Conservation (phyloP, 1,139 yeast species). For the Sugiyamaella xylanicola region DNA sequence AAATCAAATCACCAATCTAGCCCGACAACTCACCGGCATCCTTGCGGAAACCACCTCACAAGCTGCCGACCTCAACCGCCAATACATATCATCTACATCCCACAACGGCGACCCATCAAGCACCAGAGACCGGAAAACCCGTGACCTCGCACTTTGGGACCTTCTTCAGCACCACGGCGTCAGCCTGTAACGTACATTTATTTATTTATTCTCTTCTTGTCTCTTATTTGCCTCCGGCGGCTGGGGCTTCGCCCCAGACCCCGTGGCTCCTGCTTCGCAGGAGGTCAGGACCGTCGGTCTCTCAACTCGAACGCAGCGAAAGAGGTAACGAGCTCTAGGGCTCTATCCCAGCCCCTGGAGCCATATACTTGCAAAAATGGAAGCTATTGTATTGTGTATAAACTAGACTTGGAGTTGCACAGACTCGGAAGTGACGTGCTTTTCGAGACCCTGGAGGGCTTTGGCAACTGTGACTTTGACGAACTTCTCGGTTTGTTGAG, state of each 20-base stretch:
- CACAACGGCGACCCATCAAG: conserved; percentile 27
- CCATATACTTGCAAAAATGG: not conserved
- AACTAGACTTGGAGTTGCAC: conserved; percentile 49
- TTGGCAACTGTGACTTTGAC: conserved; percentile 79
- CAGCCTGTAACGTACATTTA: not conserved
- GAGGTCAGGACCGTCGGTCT: not conserved
- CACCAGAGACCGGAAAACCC: conserved; percentile 18
- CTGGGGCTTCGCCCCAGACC: not conserved
- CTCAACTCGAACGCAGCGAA: not conserved
- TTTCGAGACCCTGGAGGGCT: conserved; percentile 72
- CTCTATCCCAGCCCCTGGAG: not conserved
- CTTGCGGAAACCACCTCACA: conserved; percentile 16
- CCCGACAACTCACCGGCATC: conserved; percentile 27
- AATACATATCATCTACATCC: conserved; percentile 27
- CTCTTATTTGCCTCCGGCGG: not conserved
- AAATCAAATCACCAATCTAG: conserved; percentile 31
- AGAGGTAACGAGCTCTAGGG: not conserved
- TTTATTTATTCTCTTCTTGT: not conserved
- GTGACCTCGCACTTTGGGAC: conserved; percentile 13
- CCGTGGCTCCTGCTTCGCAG: not conserved
- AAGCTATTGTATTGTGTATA: conserved; percentile 6
- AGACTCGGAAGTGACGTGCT: conserved; percentile 60
- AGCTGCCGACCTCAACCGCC: conserved; percentile 1
- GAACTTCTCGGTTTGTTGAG: conserved; percentile 95
- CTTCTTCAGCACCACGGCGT: conserved; percentile 3